Evolutionary conservation across 1,284 basidiomycete genomes (phyloP).

Genomic region (Ceratobasidium sp.): DNA sequence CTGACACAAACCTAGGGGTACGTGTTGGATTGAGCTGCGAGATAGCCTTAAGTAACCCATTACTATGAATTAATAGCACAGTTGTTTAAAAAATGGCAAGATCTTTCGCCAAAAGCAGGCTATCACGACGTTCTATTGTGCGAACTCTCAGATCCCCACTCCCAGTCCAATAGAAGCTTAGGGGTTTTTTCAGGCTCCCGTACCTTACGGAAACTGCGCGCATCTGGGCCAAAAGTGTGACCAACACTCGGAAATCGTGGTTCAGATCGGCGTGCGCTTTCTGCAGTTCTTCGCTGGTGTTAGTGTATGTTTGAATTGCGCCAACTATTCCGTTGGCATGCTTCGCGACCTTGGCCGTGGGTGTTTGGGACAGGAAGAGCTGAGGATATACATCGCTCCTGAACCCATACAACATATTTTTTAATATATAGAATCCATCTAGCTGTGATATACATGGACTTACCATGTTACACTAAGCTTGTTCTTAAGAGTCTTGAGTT

Average conservation of each 20-base stretch:
- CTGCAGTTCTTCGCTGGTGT: neutral
- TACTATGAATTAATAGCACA: too few relatives aligned
- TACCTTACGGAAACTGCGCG: neutral
- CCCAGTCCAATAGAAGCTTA: constrained; percentile 35
- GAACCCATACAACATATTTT: neutral
- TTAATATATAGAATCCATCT: neutral
- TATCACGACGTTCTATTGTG: constrained; percentile 3
- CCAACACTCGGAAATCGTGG: constrained; percentile 11
- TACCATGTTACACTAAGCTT: constrained; percentile 23
- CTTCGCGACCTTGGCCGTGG: constrained; percentile 17
- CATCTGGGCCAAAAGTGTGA: constrained; percentile 5
- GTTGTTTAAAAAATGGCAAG: neutral
- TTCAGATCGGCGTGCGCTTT: constrained; percentile 1
- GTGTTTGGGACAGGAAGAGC: constrained; percentile 31
- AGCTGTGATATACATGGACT: neutral
- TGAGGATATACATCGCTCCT: constrained; percentile 38
- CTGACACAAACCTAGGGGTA: too few relatives aligned
- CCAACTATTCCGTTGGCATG: constrained; percentile 8
- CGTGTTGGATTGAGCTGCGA: too few relatives aligned
- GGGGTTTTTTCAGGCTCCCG: neutral
- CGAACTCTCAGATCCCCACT: constrained; percentile 23
- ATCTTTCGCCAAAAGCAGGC: neutral
- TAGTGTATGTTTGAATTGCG: constrained; percentile 15
- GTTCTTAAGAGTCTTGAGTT: constrained; percentile 12
- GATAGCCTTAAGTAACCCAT: too few relatives aligned